These are phyloP conservation scores for Ganoderma lingzhi DNA, from an alignment of 1,284 basidiomycete species.

Conservation along the genomic window DNA sequence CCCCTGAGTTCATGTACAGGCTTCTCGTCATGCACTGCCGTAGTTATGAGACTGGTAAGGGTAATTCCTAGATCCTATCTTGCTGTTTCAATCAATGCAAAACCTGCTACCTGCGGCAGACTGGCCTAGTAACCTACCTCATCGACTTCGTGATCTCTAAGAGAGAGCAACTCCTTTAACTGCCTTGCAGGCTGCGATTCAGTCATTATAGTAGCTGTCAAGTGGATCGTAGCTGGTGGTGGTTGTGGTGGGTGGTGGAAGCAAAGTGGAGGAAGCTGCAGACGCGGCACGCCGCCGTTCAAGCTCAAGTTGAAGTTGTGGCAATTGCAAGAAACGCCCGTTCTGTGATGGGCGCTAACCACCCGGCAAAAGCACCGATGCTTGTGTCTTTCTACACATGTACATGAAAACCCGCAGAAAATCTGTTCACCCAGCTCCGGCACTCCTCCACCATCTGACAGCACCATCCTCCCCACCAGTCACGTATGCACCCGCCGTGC, in stretches of 20 bases:
- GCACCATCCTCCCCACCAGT: conserved; percentile 83
- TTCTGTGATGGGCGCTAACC: not conserved
- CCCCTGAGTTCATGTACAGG: conserved; percentile 32
- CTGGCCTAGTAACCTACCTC: conserved; percentile 19
- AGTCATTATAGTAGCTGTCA: not conserved
- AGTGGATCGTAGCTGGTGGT: not conserved
- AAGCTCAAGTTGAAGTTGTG: too few species aligned
- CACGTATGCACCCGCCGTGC: conserved; percentile 75
- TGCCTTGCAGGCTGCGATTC: not conserved
- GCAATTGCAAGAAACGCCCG: not conserved
- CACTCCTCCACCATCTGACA: conserved; percentile 81
- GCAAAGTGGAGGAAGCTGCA: too few species aligned
- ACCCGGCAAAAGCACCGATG: too few species aligned
- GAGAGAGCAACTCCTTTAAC: not conserved
- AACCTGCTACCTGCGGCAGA: not conserved
- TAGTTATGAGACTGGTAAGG: conserved; percentile 36
- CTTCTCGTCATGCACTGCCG: conserved; percentile 36
- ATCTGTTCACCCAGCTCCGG: conserved; percentile 53
- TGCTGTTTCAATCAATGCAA: conserved; percentile 18
- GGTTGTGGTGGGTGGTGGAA: not conserved
- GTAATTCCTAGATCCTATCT: conserved; percentile 32
- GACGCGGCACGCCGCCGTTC: too few species aligned
- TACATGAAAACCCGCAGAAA: not conserved
- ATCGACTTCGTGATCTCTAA: conserved; percentile 23
- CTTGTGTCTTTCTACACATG: not conserved